A percentile compares a stretch with the other conserved stretches of the same genome.
Conservation (phyloP, 2,329 filamentous ascomycete genomes). For the Zymoseptoria tritici region DNA sequence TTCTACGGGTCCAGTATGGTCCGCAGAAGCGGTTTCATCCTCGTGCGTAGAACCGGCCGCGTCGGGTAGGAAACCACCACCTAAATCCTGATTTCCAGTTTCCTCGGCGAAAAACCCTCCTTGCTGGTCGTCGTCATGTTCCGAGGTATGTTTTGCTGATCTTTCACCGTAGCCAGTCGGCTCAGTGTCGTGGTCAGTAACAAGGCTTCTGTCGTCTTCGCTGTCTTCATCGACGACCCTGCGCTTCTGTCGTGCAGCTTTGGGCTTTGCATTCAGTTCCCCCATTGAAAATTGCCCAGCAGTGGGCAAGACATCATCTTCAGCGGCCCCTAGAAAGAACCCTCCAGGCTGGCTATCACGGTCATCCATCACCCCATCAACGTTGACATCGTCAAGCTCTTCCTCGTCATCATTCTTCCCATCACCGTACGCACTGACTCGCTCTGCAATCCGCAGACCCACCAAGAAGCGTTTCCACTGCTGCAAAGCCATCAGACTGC, state of each 20-base stretch:
- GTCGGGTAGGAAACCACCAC: conserved; percentile 10
- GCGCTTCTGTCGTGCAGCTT: conserved; percentile 3
- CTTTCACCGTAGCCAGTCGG: neutral
- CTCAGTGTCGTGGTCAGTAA: conserved; percentile 29
- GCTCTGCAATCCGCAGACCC: conserved; percentile 62
- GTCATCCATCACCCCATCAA: conserved; percentile 1
- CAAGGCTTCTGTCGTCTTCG: conserved; percentile 11
- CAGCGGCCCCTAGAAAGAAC: conserved; percentile 8
- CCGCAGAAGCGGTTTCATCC: conserved; percentile 3
- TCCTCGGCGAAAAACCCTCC: conserved; percentile 14
- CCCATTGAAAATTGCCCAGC: conserved; percentile 17
- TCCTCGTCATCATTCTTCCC: conserved; percentile 6
- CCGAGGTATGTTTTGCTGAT: neutral
- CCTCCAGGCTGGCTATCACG: conserved; percentile 8
- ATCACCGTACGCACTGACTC: conserved; percentile 53
- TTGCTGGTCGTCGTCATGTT: conserved; percentile 12
- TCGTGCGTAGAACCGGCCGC: conserved; percentile 6
- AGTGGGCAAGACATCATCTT: conserved; percentile 14
- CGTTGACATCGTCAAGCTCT: neutral
- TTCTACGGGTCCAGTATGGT: neutral
- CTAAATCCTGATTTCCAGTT: conserved; percentile 8
- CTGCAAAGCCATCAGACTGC: conserved; percentile 43
- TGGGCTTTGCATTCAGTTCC: conserved; percentile 10
- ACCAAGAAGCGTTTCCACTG: conserved; percentile 55
- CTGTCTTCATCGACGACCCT: conserved; percentile 9